Conservation (phyloP, 257 asterid species). For the Solanum virginianum region DNA sequence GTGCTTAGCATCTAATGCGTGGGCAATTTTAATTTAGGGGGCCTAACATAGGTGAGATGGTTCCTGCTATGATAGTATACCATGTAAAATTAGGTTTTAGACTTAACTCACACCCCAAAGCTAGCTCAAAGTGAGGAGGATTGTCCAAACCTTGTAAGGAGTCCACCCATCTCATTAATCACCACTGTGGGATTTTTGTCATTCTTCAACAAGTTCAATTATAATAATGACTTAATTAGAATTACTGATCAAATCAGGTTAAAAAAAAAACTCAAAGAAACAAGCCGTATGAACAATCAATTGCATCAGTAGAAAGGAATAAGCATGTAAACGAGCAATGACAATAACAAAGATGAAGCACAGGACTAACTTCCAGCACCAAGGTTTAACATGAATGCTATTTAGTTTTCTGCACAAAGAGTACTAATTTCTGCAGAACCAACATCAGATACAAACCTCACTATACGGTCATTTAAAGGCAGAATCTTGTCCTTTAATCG, state of each 20-base stretch:
- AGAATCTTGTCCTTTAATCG: conserved; percentile 73
- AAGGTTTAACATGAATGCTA: background rate
- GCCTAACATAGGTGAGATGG: too few species aligned
- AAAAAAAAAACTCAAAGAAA: background rate
- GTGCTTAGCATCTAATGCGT: too few species aligned
- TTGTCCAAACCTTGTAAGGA: too few species aligned
- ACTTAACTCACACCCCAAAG: too few species aligned
- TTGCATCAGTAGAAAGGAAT: background rate
- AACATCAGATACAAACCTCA: conserved; percentile 46
- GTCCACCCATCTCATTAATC: too few species aligned
- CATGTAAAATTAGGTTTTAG: too few species aligned
- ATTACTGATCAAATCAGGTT: background rate
- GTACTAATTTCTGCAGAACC: background rate
- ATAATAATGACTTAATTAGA: background rate
- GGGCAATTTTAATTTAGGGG: too few species aligned
- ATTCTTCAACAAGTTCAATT: background rate
- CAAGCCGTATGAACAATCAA: background rate
- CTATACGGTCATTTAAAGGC: conserved; percentile 79
- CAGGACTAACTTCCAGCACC: background rate
- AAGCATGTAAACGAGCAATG: background rate
- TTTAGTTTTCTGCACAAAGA: background rate
- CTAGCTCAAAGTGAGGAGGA: too few species aligned
- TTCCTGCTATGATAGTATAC: too few species aligned
- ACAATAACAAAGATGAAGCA: background rate
- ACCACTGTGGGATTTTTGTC: too few species aligned